These are phyloP conservation scores for Cyberlindnera mrakii DNA, from an alignment of 805 yeast species.

Conservation along the genomic window DNA sequence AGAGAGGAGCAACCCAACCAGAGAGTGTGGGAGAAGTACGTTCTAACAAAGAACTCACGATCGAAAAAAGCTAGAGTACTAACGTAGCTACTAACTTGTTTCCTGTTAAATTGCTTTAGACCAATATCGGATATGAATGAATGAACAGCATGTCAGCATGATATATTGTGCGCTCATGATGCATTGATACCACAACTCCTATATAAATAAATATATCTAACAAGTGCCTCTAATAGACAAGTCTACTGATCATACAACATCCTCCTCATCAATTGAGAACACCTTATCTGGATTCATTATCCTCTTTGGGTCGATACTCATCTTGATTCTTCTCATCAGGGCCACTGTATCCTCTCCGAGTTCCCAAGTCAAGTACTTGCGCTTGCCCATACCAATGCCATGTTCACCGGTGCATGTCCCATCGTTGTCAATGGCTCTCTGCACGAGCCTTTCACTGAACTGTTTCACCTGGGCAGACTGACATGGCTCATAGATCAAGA, in stretches of 20 bases:
- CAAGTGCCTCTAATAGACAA: too few relatives aligned
- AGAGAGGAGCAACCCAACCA: too few relatives aligned
- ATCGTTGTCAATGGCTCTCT: conserved; percentile 57
- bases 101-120: too few relatives aligned
- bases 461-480: conserved; percentile 40
- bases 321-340: conserved; percentile 65
- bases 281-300: conserved; percentile 76
- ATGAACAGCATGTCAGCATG: too few relatives aligned
- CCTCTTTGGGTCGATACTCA: conserved; percentile 66
- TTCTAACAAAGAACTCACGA: too few relatives aligned
- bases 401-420: conserved; percentile 87
- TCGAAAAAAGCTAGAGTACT: too few relatives aligned
- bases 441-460: conserved; percentile 55
- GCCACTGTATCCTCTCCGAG: conserved; percentile 60
- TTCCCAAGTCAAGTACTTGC: conserved; percentile 53
- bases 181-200: too few relatives aligned
- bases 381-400: conserved; percentile 74
- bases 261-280: conserved; percentile 53
- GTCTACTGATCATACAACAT: background rate
- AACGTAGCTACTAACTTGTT: too few relatives aligned
- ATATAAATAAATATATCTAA: too few relatives aligned
- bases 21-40: too few relatives aligned
- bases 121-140: too few relatives aligned
- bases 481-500: conserved; percentile 51
- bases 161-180: too few relatives aligned